Conservation (phyloP, 345 rosid species). For the Syzygium aqueum region DNA sequence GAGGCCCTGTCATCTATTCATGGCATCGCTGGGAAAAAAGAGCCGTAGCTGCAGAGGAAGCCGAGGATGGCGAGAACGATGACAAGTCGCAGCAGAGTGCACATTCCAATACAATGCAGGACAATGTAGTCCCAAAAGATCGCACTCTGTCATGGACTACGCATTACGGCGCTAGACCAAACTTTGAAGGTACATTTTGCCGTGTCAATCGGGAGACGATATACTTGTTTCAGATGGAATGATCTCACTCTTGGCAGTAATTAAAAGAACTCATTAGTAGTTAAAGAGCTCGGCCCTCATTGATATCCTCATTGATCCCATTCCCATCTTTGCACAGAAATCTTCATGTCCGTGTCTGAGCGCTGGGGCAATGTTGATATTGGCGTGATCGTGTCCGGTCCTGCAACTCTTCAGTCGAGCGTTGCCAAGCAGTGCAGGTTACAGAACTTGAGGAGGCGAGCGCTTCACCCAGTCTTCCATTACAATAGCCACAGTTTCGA, state of each 20-base stretch:
- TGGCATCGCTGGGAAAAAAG: constrained; percentile 67
- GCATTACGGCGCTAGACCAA: constrained; percentile 64
- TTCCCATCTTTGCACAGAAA: constrained; percentile 35
- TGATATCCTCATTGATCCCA: neutral
- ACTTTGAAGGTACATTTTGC: constrained; percentile 48
- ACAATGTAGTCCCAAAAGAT: constrained; percentile 4
- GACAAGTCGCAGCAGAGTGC: neutral
- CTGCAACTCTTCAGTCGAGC: constrained; percentile 54
- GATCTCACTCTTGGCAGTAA: neutral
- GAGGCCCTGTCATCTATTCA: constrained; percentile 55
- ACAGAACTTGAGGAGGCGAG: constrained; percentile 30
- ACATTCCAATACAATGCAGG: neutral
- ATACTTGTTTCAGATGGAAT: neutral
- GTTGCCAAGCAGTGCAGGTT: constrained; percentile 79
- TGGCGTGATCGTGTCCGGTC: constrained; percentile 89
- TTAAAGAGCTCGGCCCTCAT: neutral
- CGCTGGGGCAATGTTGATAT: constrained; percentile 65
- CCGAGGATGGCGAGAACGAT: neutral
- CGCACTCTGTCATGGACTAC: constrained; percentile 6
- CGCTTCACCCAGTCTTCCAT: constrained; percentile 48
- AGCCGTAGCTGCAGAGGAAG: constrained; percentile 6
- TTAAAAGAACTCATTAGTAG: neutral
- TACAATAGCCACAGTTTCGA: constrained; percentile 82
- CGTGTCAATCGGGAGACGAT: neutral
- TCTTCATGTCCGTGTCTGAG: constrained; percentile 35